phyloP scores from a whole-genome alignment of 2,329 filamentous ascomycete genomes.

The Biscogniauxia marginata region DNA sequence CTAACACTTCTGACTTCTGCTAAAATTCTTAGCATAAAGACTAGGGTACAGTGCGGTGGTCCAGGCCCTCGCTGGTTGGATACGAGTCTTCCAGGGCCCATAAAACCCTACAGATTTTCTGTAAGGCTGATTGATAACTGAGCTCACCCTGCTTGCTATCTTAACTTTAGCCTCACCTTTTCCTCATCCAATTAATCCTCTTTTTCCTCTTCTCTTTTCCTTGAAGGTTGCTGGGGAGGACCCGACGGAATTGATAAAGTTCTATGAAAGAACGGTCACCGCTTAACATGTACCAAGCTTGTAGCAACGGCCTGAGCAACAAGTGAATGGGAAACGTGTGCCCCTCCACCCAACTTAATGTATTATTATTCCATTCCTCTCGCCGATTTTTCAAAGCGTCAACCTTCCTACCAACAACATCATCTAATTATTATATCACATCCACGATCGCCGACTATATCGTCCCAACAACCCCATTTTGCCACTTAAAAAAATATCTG shows the following conservation, averaged over 20 bases:
- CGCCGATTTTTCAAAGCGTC: neutral
- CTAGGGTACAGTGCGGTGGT: neutral
- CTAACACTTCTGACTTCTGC: constrained; percentile 5
- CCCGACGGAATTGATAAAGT: too few relatives aligned
- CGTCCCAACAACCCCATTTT: neutral
- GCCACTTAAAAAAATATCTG: neutral
- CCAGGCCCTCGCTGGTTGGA: neutral
- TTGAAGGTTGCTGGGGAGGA: neutral
- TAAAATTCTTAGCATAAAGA: neutral
- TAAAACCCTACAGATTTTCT: neutral
- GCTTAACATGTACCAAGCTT: neutral
- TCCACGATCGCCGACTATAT: constrained; percentile 4
- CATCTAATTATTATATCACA: neutral
- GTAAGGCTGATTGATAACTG: neutral
- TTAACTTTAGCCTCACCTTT: neutral
- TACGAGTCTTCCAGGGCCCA: neutral
- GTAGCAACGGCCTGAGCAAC: neutral
- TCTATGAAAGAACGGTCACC: neutral
- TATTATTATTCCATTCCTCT: neutral
- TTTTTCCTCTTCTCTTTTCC: neutral
- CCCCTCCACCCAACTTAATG: neutral
- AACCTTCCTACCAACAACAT: neutral
- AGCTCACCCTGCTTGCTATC: neutral
- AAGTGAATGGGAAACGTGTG: neutral
- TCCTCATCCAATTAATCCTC: neutral